phyloP scores from a whole-genome alignment of 441 rosid species.

The Erodium moschatum region DNA sequence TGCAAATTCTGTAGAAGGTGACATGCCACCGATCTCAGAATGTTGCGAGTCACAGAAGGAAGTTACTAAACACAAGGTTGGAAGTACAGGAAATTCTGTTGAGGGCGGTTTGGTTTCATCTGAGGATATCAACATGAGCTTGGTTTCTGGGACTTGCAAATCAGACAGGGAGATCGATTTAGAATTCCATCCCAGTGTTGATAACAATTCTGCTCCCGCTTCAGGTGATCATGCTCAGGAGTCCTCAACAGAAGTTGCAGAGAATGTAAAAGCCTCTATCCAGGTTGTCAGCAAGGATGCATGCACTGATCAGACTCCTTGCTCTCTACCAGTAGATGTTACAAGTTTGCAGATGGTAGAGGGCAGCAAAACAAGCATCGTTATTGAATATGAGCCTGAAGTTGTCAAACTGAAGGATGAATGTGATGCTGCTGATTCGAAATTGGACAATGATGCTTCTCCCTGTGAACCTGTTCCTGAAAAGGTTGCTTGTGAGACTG shows the following conservation, averaged over 20 bases:
- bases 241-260: slow-evolving; percentile 4
- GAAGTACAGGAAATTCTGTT: neutral
- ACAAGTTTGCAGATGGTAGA: slow-evolving; percentile 1
- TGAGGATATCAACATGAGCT: slow-evolving; percentile 14
- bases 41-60: slow-evolving; percentile 14
- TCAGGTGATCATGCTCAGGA: slow-evolving; percentile 10
- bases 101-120: slow-evolving; percentile 21
- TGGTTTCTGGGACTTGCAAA: slow-evolving; percentile 13
- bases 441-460: slow-evolving; percentile 17
- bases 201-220: slow-evolving; percentile 11
- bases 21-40: slow-evolving; percentile 5
- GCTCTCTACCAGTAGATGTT: slow-evolving; percentile 4
- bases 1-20: slow-evolving; percentile 15
- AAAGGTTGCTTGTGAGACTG: slow-evolving; percentile 16
- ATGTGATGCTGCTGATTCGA: slow-evolving; percentile 9
- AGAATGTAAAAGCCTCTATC: slow-evolving; percentile 9
- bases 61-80: slow-evolving; percentile 13
- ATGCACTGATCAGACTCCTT: neutral
- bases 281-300: slow-evolving; percentile 5
- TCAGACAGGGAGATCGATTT: slow-evolving; percentile 17
- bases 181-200: slow-evolving; percentile 20
- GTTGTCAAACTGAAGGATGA: slow-evolving; percentile 5
- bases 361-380: slow-evolving; percentile 1
- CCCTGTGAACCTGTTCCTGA: slow-evolving; percentile 11
- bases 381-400: slow-evolving; percentile 9